Conservation (phyloP, 257 asterid species). For the Capsicum pubescens region DNA sequence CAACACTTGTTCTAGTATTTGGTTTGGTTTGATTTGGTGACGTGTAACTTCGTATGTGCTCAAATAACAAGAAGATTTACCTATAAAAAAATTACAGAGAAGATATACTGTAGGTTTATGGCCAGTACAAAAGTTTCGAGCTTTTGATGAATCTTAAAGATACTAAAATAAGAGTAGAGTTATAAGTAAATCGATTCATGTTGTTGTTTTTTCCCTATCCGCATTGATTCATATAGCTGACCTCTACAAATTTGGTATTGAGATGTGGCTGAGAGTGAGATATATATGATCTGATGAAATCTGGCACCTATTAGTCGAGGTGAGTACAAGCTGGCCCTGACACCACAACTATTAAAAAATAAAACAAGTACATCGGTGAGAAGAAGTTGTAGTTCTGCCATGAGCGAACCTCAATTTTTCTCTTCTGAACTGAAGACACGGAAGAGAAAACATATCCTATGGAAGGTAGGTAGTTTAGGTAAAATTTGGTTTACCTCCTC, state of each 20-base stretch:
- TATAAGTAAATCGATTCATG: no score
- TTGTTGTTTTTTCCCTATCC: no score
- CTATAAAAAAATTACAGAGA: no score
- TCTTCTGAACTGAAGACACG: background rate
- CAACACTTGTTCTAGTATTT: background rate
- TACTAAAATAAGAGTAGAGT: no score
- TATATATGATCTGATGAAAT: background rate
- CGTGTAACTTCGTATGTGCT: background rate
- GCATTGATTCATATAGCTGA: background rate
- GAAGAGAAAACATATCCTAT: background rate
- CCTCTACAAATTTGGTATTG: background rate
- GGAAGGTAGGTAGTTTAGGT: background rate
- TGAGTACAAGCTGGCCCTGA: no score
- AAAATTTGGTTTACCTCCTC: background rate
- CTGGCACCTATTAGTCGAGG: background rate
- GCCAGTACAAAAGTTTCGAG: no score
- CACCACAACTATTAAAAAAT: background rate
- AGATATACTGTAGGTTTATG: no score
- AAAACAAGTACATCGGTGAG: background rate
- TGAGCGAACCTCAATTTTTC: background rate
- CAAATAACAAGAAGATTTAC: no score
- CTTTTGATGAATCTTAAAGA: no score
- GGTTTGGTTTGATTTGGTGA: slow-evolving; percentile 1
- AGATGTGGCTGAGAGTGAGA: background rate
- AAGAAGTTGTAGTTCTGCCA: background rate